Conservation (phyloP, 2,329 filamentous ascomycete genomes). For the Calonectria pauciramosa region DNA sequence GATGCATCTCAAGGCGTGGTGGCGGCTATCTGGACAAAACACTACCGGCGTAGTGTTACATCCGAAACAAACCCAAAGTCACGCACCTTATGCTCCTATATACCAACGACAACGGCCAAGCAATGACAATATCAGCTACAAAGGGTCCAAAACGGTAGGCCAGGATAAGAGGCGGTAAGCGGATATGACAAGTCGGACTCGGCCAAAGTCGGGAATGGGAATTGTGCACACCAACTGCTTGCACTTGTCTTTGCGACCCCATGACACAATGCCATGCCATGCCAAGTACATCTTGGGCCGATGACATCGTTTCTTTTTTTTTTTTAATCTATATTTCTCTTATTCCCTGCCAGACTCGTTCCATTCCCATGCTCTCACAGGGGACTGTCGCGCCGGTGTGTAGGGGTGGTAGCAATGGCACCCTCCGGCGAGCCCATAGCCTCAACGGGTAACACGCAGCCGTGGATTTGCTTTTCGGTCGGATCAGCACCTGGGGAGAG, state of each 20-base stretch:
- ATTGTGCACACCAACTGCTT: conserved; percentile 10
- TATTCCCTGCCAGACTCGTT: conserved; percentile 2
- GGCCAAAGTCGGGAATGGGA: conserved; percentile 44
- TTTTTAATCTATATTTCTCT: background rate
- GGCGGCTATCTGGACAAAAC: background rate
- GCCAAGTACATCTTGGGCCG: conserved; percentile 14
- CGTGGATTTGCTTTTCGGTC: conserved; percentile 41
- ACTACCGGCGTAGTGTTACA: conserved; percentile 2
- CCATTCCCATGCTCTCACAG: conserved; percentile 3
- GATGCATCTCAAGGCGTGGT: background rate
- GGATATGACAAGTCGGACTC: conserved; percentile 31
- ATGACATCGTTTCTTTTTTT: background rate
- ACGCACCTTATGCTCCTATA: conserved; percentile 5
- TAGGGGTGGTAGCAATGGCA: conserved; percentile 2
- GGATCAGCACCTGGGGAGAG: conserved; percentile 32
- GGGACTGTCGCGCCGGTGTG: conserved; percentile 3
- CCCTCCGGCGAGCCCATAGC: conserved; percentile 5
- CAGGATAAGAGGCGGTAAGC: conserved; percentile 31
- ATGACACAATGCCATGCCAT: conserved; percentile 13
- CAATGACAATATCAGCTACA: background rate
- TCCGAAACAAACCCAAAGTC: conserved; percentile 15
- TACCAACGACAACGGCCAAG: background rate
- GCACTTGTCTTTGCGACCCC: background rate
- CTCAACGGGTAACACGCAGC: conserved; percentile 22
- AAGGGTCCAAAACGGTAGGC: background rate